Percentiles rank a stretch among this genome's conserved stretches.
Evolutionary conservation across 2,329 filamentous ascomycete species (phyloP).

Genomic region (Magnaporthiopsis incrustans): DNA sequence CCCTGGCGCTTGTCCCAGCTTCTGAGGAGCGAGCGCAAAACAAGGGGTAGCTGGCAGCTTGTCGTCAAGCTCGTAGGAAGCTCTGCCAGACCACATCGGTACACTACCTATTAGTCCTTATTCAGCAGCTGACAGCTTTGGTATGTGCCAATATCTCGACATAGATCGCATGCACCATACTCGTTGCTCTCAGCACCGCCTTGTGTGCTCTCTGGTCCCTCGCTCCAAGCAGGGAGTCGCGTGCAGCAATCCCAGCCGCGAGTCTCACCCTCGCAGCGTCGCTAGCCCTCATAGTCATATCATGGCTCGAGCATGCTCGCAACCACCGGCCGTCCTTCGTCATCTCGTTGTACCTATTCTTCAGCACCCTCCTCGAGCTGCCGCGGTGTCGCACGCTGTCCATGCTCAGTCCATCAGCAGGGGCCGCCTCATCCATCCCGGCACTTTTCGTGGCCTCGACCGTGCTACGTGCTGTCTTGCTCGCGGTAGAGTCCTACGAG

Average conservation of each 20-base stretch:
- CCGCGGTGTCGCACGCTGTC: conserved; percentile 32
- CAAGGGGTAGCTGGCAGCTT: conserved; percentile 9
- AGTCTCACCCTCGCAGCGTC: conserved; percentile 13
- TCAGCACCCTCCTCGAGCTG: conserved; percentile 35
- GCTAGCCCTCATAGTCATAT: conserved; percentile 26
- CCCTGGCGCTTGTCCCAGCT: conserved; percentile 5
- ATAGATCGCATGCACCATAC: conserved; percentile 1
- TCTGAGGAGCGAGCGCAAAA: not conserved
- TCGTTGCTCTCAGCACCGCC: conserved; percentile 9
- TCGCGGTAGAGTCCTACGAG: conserved; percentile 34
- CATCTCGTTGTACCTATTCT: conserved; percentile 35
- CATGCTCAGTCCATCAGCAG: conserved; percentile 27
- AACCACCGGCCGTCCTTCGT: conserved; percentile 36
- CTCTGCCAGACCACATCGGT: not conserved
- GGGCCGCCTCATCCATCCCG: conserved; percentile 24
- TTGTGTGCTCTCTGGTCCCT: conserved; percentile 9
- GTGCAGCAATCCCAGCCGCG: conserved; percentile 11
- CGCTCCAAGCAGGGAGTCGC: conserved; percentile 6
- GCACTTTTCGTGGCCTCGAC: conserved; percentile 32
- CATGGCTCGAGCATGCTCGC: conserved; percentile 38
- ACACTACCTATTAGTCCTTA: not conserved
- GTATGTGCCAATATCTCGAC: no score
- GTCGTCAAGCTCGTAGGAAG: conserved; percentile 9
- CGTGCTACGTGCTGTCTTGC: conserved; percentile 31
- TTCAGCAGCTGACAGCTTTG: not conserved